phyloP scores from a whole-genome alignment of 2,329 filamentous ascomycete species.

The Penicillium sp. region DNA sequence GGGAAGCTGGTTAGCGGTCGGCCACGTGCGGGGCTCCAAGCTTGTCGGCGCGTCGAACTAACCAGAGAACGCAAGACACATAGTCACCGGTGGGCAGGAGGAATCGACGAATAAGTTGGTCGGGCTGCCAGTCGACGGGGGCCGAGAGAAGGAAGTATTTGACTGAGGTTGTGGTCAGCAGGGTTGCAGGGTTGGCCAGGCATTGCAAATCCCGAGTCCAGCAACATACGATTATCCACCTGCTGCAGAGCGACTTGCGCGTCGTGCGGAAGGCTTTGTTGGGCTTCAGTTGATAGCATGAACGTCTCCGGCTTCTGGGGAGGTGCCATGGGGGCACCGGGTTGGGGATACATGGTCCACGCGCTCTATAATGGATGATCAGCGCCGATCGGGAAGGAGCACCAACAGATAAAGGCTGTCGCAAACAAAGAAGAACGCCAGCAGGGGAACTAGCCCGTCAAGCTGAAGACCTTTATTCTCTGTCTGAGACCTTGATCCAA shows the following conservation, averaged over 20 bases:
- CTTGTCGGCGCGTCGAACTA: slow-evolving; percentile 31
- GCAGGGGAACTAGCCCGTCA: neutral
- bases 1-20: slow-evolving; percentile 14
- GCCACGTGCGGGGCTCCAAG: slow-evolving; percentile 7
- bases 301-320: slow-evolving; percentile 98
- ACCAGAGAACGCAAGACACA: slow-evolving; percentile 96
- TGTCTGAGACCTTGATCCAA: slow-evolving; percentile 13
- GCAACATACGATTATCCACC: slow-evolving; percentile 86
- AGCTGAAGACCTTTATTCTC: slow-evolving; percentile 5
- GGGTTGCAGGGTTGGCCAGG: neutral
- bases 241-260: slow-evolving; percentile 96
- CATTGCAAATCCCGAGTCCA: neutral
- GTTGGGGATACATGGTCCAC: slow-evolving; percentile 72
- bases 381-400: slow-evolving; percentile 24
- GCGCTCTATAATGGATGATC: slow-evolving; percentile 13
- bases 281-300: slow-evolving; percentile 95
- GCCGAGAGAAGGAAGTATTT: slow-evolving; percentile 99
- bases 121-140: slow-evolving; percentile 94
- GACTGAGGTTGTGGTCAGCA: slow-evolving; percentile 56
- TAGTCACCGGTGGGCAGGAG: slow-evolving; percentile 97
- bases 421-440: slow-evolving; percentile 22
- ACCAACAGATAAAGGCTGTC: slow-evolving; percentile 10
- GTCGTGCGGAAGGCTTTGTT: slow-evolving; percentile 93
- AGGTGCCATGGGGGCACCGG: slow-evolving; percentile 79
- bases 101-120: slow-evolving; percentile 96